Base-by-base conservation (phyloP, 2,329 filamentous ascomycete species). In the Tolypocladium amazonense region DNA sequence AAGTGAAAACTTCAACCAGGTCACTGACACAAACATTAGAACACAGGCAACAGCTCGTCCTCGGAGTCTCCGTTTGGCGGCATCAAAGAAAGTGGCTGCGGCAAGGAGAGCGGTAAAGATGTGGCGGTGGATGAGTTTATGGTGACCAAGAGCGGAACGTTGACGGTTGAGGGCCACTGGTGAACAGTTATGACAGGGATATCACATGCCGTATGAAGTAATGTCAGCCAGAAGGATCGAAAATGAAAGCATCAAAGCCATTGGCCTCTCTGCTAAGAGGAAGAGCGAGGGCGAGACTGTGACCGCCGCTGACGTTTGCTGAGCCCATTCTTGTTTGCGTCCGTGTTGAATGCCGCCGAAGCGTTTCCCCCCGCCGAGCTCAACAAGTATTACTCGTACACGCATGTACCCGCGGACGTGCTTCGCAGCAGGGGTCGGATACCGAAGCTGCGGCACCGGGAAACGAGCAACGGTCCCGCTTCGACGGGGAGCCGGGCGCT, bases 71-170 rank as follows among this genome's bases (percentile, higher is more conserved):
- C 77, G 0, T 80, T 80, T 64, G 77, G 77, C 6, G 78, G 76
- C 0, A 79, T 80, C 64, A 80, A 80, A 62, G 73, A 78, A 57
- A 77, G 75, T 20, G 78, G 77, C 0, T 74, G 72, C 14, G 78
- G 78, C 8, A 79, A 79, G 61, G 77, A 80, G 62, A 75, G 73
- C 0, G 77, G 77, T 47, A 79, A 79, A 62, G 77, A 79, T 35
- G 72, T 78, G 25, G 78, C 77, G 0, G 70, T 80, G 23, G 72
- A 77, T 38, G 77, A 79, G 65, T 80, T 76, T 54, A 66, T 79
- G 55, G 69, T 78, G 41, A 75, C 76, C 2, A 80, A 79, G 68
- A 76, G 72, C 8, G 77, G 76, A 3, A 79, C 77, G 0, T 65
- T 79, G 64, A 75, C 76, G 0, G 56, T 79, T 3, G 75, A 67